Evolutionary conservation across 2,329 filamentous ascomycete genomes (phyloP).

Genomic region (Fusarium phyllophilum): DNA sequence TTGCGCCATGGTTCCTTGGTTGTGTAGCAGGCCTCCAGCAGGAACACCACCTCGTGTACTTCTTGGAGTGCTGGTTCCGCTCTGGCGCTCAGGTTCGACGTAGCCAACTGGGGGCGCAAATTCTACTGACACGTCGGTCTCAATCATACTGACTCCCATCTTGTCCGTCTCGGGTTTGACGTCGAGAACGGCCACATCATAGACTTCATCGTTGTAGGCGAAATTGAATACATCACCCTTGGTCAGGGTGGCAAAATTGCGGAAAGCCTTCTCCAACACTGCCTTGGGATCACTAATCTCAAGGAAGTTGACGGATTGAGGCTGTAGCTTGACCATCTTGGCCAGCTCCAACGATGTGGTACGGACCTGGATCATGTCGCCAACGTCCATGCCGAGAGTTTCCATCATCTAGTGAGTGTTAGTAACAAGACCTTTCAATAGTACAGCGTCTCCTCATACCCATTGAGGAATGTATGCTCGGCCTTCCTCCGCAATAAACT

Average conservation of each 20-base stretch:
- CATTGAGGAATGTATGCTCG: conserved; percentile 96
- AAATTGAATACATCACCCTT: conserved; percentile 97
- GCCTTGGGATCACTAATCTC: conserved; percentile 98
- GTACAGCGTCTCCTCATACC: conserved; percentile 61
- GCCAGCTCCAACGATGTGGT: conserved; percentile 92
- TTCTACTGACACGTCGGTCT: conserved; percentile 96
- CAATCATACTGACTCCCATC: conserved; percentile 91
- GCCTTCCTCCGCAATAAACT: conserved; percentile 97
- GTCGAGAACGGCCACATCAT: conserved; percentile 92
- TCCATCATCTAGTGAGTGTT: conserved; percentile 81
- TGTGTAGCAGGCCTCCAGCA: conserved; percentile 79
- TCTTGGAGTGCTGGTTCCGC: conserved; percentile 87
- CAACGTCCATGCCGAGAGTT: conserved; percentile 86
- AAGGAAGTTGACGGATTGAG: conserved; percentile 91
- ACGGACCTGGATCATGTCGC: conserved; percentile 94
- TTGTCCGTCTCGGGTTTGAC: conserved; percentile 87
- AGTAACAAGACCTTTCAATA: conserved; percentile 10
- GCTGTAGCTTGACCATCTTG: conserved; percentile 94
- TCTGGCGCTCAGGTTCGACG: conserved; percentile 81
- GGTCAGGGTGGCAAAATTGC: conserved; percentile 93
- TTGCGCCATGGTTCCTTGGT: conserved; percentile 93
- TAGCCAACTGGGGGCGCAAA: conserved; percentile 96
- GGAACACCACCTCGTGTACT: conserved; percentile 73
- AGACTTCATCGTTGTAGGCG: conserved; percentile 93
- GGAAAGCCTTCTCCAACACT: conserved; percentile 94